phyloP scores from a whole-genome alignment of 2,329 filamentous ascomycete genomes.

The Stagonosporopsis tanaceti region DNA sequence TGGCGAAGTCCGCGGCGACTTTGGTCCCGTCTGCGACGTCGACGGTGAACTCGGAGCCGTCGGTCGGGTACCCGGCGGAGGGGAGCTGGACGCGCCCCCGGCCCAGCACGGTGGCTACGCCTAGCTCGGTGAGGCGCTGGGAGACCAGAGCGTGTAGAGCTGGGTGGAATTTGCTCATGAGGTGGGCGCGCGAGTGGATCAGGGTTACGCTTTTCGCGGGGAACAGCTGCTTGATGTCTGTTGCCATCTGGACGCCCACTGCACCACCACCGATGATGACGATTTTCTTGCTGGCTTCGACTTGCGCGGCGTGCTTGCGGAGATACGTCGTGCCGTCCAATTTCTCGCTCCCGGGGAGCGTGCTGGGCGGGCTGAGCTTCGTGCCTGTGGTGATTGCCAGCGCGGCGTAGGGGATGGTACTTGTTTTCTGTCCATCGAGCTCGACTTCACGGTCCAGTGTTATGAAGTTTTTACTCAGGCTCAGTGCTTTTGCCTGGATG shows the following conservation, averaged over 20 bases:
- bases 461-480: conserved; percentile 52
- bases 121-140: conserved; percentile 58
- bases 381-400: conserved; percentile 67
- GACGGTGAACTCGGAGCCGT: conserved; percentile 9
- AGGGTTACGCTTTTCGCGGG: conserved; percentile 65
- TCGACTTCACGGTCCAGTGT: conserved; percentile 43
- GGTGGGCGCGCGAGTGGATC: conserved; percentile 63
- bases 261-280: conserved; percentile 64
- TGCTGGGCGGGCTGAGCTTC: conserved; percentile 32
- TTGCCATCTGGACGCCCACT: conserved; percentile 68
- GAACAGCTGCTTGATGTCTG: conserved; percentile 65
- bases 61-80: not conserved
- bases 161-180: conserved; percentile 60
- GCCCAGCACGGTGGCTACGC: conserved; percentile 56
- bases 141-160: conserved; percentile 52
- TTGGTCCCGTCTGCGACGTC: conserved; percentile 1
- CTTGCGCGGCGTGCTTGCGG: conserved; percentile 59
- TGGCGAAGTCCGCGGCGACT: conserved; percentile 42
- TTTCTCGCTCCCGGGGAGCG: conserved; percentile 14
- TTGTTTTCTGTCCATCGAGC: conserved; percentile 52
- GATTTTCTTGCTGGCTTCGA: conserved; percentile 58
- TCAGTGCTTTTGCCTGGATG: conserved; percentile 53
- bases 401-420: conserved; percentile 56
- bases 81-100: not conserved
- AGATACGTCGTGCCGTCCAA: conserved; percentile 33